Evolutionary conservation across 2,329 filamentous ascomycete species (phyloP), one percentile per base, ranked within the genome.

Genomic region (Arthrobotrys sphaeroides): DNA sequence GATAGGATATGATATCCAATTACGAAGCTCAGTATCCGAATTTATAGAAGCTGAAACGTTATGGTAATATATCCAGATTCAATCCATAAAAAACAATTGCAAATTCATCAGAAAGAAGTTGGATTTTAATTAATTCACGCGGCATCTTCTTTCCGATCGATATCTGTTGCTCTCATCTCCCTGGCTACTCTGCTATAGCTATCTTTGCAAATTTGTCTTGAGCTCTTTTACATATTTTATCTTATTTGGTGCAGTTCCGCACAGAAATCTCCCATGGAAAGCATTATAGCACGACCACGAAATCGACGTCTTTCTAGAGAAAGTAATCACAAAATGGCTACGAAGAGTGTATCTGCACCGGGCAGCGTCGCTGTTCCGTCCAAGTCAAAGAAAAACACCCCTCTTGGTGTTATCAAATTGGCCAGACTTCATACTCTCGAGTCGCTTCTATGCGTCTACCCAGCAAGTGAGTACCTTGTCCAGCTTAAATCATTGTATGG

Each of bases 351-450:
- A 38, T 22, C 51, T n/a, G 31, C 51, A 6, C 36, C 36, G 12
- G 22, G 55, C 38, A 24, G 3, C n/a, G 36, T 13, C 18, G 36
- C 55, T 45, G 22, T 20, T 55, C 31, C 31, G n/a, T 2, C 28
- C 6, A 65, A 65, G 16, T 38, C 42, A 3, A 65, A 51, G 20
- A 43, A 43, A 28, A 65, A 65, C 42, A 65, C 45, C 6, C 42
- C 60, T 22, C 60, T 65, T 28, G 60, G 42, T 38, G 45, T 65
- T 53, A 65, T 65, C 28, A 49, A 51, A n/a, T 18, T 65, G 31
- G 60, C 60, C 16, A 51, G 60, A 51, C 43, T 65, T 38, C 60
- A 65, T n/a, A 65, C 60, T 24, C 45, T 65, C 12, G 60, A 65
- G 60, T 65, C 60, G 2, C 60, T 65, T 1, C 22, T 65, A 42